Conservation (phyloP, 495 filamentous ascomycete species). For the Neurospora terricola region DNA sequence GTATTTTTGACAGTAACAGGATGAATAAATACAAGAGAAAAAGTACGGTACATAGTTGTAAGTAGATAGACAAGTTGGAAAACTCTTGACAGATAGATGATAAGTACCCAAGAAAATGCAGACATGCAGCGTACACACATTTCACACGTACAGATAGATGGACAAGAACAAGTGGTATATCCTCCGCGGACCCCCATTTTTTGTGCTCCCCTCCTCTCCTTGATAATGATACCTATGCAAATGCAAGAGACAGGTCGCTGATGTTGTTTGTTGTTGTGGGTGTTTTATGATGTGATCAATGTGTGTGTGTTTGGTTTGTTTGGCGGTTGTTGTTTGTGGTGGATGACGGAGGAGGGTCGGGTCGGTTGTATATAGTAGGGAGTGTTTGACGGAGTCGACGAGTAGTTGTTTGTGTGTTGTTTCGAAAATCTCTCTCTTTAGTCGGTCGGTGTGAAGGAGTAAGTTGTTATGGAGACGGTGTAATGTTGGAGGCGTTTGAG, state of each 20-base stretch:
- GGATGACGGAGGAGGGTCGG: not conserved
- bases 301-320: not conserved
- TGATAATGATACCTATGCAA: not conserved
- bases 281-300: not conserved
- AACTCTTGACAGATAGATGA: not conserved
- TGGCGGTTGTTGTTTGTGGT: not conserved
- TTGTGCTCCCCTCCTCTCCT: not conserved
- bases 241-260: not conserved
- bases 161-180: not conserved
- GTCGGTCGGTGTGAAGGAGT: not conserved
- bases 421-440: not conserved
- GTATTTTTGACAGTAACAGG: not conserved
- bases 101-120: not conserved
- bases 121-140: not conserved
- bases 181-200: not conserved
- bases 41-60: not conserved
- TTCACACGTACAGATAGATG: not conserved
- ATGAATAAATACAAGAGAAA: not conserved
- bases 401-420: not conserved
- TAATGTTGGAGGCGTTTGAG: not conserved
- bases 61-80: not conserved
- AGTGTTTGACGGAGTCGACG: not conserved
- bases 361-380: not conserved
- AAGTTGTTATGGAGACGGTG: not conserved
- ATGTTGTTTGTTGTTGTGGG: not conserved